Percentiles rank a stretch among this genome's conserved stretches.
Evolutionary conservation across 108 stramenopile genomes (phyloP).

Genomic region (Fistulifera solaris): DNA sequence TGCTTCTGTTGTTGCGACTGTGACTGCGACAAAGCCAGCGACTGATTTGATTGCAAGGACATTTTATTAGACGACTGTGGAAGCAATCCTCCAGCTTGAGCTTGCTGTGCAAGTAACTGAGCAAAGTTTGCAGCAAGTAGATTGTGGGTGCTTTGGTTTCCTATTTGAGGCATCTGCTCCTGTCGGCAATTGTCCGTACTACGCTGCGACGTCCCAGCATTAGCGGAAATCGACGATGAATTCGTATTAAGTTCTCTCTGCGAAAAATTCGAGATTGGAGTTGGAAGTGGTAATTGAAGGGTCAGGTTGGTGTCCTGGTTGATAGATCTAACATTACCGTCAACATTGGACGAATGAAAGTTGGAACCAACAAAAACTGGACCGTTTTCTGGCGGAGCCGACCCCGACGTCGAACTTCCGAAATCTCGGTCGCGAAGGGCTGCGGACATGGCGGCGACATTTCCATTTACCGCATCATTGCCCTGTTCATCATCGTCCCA

Average conservation of each 20-base stretch:
- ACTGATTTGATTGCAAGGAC: neutral
- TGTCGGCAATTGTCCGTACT: too few relatives aligned
- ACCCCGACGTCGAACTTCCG: neutral
- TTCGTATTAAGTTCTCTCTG: neutral
- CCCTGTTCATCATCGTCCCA: constrained; percentile 57
- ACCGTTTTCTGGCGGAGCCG: constrained; percentile 3
- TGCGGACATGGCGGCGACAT: constrained; percentile 1
- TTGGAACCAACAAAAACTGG: constrained; percentile 1
- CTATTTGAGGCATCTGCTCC: too few relatives aligned
- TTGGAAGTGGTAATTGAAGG: constrained; percentile 9
- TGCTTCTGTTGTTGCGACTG: constrained; percentile 9
- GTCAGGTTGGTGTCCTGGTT: constrained; percentile 1
- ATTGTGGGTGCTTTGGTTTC: neutral
- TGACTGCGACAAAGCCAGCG: neutral
- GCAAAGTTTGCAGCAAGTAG: constrained; percentile 1
- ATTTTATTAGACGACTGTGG: constrained; percentile 18
- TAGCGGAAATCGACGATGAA: too few relatives aligned
- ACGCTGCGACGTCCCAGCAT: too few relatives aligned
- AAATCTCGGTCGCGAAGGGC: constrained; percentile 2
- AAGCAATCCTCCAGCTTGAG: constrained; percentile 6
- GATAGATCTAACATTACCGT: too few relatives aligned
- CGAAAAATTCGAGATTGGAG: constrained; percentile 5
- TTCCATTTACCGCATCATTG: constrained; percentile 1
- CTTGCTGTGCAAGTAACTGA: constrained; percentile 10
- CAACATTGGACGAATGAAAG: too few relatives aligned